Base-by-base conservation (phyloP, 1,284 basidiomycete species). In the Clitocybe nebularis region DNA sequence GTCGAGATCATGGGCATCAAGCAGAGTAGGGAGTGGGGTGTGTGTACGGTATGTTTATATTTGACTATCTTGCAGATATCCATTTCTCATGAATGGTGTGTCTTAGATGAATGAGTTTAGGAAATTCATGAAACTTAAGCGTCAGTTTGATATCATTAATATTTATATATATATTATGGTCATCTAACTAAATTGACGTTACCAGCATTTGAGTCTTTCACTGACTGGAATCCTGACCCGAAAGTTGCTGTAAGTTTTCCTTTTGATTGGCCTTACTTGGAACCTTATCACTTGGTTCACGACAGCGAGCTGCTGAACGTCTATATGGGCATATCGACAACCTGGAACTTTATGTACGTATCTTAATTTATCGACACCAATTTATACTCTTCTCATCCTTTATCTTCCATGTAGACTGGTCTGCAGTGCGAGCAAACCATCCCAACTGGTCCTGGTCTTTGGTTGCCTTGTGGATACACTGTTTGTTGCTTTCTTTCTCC, bases 61-160 rank as follows among this genome's bases (percentile, higher is more conserved):
- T n/a, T n/a, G n/a, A n/a, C n/a, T n/a, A n/a, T n/a, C n/a, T n/a
- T n/a, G n/a, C n/a, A n/a, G n/a, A n/a, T n/a, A n/a, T n/a, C n/a
- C n/a, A n/a, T n/a, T n/a, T n/a, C n/a, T n/a, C n/a, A n/a, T n/a
- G n/a, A n/a, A n/a, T n/a, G n/a, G n/a, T n/a, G n/a, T n/a, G n/a
- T n/a, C n/a, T n/a, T n/a, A n/a, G n/a, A 67, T 83, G 67, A 82
- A 83, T 52, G 81, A 84, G 59, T 81, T 81, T 59, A 64, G 77
- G 34, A 54, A 63, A 50, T 74, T 68, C 52, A 46, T 76, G 35
- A 68, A 69, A 2, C 54, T 76, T 11, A 74, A 67, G 51, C 53
- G 69, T 70, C 44, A 8, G 64, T 60, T 41, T 25, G 16, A 1
- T 33, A 26, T 30, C 11, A 26, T 25, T 29, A 7, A 29, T 9